These are phyloP conservation scores for Keithomyces neogunnii DNA, from an alignment of 2,329 filamentous ascomycete genomes.

Conservation along the genomic window DNA sequence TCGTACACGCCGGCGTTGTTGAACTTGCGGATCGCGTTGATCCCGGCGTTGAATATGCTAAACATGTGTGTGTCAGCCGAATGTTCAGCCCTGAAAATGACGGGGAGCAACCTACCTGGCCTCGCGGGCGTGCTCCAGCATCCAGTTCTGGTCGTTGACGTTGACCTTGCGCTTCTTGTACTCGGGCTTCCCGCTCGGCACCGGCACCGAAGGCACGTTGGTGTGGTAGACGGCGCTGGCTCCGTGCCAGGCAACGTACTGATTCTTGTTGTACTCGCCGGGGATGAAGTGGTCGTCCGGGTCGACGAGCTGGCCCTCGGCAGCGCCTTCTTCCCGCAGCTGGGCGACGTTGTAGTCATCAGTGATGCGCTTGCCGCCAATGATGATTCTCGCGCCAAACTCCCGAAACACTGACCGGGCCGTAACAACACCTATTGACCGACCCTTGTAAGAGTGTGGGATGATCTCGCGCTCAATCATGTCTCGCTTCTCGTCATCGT, in stretches of 20 bases:
- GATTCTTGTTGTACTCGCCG: conserved; percentile 94
- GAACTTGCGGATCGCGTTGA: conserved; percentile 58
- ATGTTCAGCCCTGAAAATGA: background rate
- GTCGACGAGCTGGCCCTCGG: conserved; percentile 86
- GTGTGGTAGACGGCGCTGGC: conserved; percentile 94
- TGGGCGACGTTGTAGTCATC: conserved; percentile 85
- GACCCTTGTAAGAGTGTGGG: conserved; percentile 96
- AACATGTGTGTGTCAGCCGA: background rate
- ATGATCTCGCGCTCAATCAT: conserved; percentile 94
- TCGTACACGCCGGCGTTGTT: conserved; percentile 80
- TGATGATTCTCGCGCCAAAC: conserved; percentile 89
- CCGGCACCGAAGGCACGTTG: conserved; percentile 65
- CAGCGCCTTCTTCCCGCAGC: conserved; percentile 65
- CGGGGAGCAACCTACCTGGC: conserved; percentile 56
- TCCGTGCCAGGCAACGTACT: conserved; percentile 97
- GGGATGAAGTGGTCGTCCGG: conserved; percentile 73
- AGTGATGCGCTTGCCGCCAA: conserved; percentile 74
- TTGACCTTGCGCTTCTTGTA: conserved; percentile 78
- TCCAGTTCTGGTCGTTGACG: conserved; percentile 93
- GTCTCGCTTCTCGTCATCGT: conserved; percentile 94
- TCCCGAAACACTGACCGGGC: conserved; percentile 95
- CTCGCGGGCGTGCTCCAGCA: conserved; percentile 85
- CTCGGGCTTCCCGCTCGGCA: conserved; percentile 67
- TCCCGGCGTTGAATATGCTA: conserved; percentile 75
- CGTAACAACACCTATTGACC: conserved; percentile 93